phyloP scores from a whole-genome alignment of 176 grass and related monocot species.

The Oryza punctata region DNA sequence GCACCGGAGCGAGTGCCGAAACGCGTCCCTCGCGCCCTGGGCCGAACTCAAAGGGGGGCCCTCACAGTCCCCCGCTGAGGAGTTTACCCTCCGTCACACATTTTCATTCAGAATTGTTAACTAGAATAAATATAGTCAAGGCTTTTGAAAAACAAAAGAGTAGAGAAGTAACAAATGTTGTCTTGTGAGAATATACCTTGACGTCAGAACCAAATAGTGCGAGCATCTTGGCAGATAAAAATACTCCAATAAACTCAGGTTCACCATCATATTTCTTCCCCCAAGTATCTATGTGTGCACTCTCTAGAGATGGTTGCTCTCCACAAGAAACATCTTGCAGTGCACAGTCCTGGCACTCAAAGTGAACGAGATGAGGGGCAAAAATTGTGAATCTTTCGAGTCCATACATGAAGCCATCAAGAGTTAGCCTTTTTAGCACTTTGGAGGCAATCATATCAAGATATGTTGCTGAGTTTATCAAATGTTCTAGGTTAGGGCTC shows the following conservation, averaged over 20 bases:
- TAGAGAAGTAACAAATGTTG: conserved; percentile 5
- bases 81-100: too few relatives aligned
- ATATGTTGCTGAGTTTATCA: conserved; percentile 19
- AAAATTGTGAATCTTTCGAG: conserved; percentile 5
- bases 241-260: neutral
- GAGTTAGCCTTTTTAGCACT: conserved; percentile 27
- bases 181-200: conserved; percentile 3
- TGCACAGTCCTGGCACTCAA: conserved; percentile 19
- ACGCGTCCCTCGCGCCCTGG: too few relatives aligned
- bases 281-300: conserved; percentile 28
- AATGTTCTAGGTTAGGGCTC: conserved; percentile 34
- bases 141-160: neutral
- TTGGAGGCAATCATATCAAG: conserved; percentile 26
- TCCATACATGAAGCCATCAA: conserved; percentile 9
- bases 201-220: neutral
- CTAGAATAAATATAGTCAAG: too few relatives aligned
- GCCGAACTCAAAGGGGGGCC: too few relatives aligned
- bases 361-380: conserved; percentile 29
- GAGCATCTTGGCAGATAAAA: neutral
- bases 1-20: too few relatives aligned
- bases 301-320: conserved; percentile 26
- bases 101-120: too few relatives aligned
- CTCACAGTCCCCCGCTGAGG: too few relatives aligned
- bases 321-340: conserved; percentile 28
- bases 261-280: neutral